Evolutionary conservation across 768 basidiomycete species (phyloP).

Genomic region (Amylocystis lapponica): DNA sequence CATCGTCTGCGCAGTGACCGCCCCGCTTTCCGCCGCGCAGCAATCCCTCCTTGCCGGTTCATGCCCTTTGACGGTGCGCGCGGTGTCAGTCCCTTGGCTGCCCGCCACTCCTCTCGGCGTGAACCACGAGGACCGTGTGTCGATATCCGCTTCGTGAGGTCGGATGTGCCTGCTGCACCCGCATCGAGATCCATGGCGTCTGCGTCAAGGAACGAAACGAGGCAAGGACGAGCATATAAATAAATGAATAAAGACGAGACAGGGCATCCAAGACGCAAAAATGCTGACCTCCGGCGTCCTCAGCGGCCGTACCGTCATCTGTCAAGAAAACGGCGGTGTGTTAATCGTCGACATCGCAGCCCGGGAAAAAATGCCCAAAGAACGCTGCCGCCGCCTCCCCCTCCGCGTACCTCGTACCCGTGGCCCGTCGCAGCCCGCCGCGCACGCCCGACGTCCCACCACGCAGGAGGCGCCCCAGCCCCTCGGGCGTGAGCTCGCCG

Average conservation of each 20-base stretch:
- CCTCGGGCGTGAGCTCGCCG: constrained; percentile 47
- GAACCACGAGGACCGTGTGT: constrained; percentile 79
- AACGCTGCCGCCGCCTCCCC: constrained; percentile 1
- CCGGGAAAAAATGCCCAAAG: constrained; percentile 14
- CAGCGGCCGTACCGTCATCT: constrained; percentile 11
- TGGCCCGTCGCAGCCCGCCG: not conserved
- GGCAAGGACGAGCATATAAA: not conserved
- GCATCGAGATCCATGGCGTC: constrained; percentile 55
- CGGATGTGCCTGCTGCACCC: constrained; percentile 16
- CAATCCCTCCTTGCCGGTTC: constrained; percentile 62
- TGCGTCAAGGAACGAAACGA: constrained; percentile 8
- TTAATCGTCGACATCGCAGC: constrained; percentile 7
- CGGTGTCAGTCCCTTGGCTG: constrained; percentile 66
- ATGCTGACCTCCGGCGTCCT: constrained; percentile 13
- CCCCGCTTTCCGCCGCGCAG: constrained; percentile 61
- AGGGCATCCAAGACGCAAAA: no score
- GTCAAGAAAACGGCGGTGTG: not conserved
- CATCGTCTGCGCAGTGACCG: constrained; percentile 67
- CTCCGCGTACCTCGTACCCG: not conserved
- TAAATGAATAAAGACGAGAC: no score
- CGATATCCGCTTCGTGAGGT: constrained; percentile 43
- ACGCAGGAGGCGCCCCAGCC: constrained; percentile 23
- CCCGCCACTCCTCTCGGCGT: constrained; percentile 76
- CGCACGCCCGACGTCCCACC: no score
- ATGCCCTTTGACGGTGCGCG: constrained; percentile 45